These are phyloP conservation scores for Ascochyta viciae-villosae DNA, from an alignment of 2,329 filamentous ascomycete species.

Conservation along the genomic window DNA sequence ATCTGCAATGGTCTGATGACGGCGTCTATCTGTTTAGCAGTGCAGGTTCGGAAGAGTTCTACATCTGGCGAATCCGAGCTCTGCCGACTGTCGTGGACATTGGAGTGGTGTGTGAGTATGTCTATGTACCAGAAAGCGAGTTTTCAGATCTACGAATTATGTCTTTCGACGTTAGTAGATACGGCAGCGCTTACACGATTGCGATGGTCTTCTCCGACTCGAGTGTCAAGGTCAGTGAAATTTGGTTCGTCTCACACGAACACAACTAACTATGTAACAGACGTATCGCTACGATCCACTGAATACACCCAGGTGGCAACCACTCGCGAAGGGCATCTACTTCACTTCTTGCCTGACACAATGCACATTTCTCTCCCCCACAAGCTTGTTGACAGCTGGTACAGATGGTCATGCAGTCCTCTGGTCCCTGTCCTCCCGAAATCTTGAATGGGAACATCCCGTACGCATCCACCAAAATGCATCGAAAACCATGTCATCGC, in stretches of 20 bases:
- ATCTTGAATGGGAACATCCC: constrained; percentile 40
- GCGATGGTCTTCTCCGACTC: constrained; percentile 86
- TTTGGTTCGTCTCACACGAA: neutral
- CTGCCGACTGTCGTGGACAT: constrained; percentile 60
- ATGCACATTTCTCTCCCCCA: constrained; percentile 49
- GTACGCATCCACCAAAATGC: constrained; percentile 75
- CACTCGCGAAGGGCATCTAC: constrained; percentile 52
- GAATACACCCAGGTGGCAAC: constrained; percentile 40
- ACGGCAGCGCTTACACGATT: constrained; percentile 60
- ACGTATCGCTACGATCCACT: constrained; percentile 52
- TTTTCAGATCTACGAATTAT: constrained; percentile 78
- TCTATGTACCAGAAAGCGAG: constrained; percentile 58
- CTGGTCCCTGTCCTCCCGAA: constrained; percentile 56
- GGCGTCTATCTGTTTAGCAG: constrained; percentile 81
- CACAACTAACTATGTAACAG: constrained; percentile 38
- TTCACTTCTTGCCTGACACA: constrained; percentile 74
- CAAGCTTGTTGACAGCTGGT: constrained; percentile 69
- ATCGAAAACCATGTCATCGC: constrained; percentile 66
- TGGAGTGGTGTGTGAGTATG: constrained; percentile 61
- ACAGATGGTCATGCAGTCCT: constrained; percentile 80
- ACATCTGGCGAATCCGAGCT: constrained; percentile 74
- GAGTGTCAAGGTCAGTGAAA: constrained; percentile 63
- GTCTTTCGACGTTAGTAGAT: constrained; percentile 69
- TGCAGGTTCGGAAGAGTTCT: constrained; percentile 85
- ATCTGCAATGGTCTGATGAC: constrained; percentile 73